A percentile compares a stretch with the other conserved stretches of the same genome.
Evolutionary conservation across 2,329 filamentous ascomycete genomes (phyloP).

Genomic region (Hypoxylon sp.): DNA sequence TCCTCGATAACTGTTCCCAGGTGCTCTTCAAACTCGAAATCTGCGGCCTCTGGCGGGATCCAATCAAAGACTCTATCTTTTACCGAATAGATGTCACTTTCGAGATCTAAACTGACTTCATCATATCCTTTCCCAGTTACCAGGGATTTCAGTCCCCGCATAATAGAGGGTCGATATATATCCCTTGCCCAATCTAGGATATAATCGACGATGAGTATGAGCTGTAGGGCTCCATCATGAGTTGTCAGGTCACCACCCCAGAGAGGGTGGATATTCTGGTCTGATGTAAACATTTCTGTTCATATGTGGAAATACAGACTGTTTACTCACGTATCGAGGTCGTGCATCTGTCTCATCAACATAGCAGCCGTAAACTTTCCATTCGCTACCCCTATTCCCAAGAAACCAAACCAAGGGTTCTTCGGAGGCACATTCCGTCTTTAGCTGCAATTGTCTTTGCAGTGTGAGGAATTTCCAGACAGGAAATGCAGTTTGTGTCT

Average conservation of each 20-base stretch:
- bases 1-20: conserved; percentile 3
- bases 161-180: conserved; percentile 19
- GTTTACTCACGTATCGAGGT: conserved; percentile 12
- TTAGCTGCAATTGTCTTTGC: conserved; percentile 10
- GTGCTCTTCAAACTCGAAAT: conserved; percentile 1
- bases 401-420: conserved; percentile 25
- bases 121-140: conserved; percentile 9
- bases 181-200: conserved; percentile 29
- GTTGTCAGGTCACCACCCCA: conserved; percentile 24
- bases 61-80: conserved; percentile 6
- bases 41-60: conserved; percentile 7
- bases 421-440: conserved; percentile 10
- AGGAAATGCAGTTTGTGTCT: conserved; percentile 39
- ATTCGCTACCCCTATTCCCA: conserved; percentile 24
- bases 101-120: conserved; percentile 12
- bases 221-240: conserved; percentile 18
- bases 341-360: conserved; percentile 7
- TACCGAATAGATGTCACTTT: conserved; percentile 8
- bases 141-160: conserved; percentile 4
- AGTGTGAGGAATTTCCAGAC: conserved; percentile 31
- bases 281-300: background rate
- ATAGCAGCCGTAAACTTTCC: conserved; percentile 29
- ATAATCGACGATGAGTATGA: conserved; percentile 28
- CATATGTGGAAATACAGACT: background rate
- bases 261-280: conserved; percentile 24